Conservation (phyloP, 2,329 filamentous ascomycete species). For the Aspergillus novofumigatus region DNA sequence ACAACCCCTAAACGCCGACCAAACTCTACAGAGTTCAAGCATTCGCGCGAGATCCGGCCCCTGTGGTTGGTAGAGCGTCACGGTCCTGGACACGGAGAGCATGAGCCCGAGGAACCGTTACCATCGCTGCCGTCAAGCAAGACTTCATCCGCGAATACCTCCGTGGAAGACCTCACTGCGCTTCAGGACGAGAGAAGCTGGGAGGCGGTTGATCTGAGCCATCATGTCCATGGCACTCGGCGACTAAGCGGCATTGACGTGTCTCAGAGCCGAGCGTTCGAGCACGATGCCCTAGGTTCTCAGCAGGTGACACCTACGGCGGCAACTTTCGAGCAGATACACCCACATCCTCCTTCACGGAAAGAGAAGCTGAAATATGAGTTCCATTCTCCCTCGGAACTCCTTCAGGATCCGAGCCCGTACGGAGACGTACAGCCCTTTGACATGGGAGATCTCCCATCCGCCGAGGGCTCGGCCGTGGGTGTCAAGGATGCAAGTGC, state of each 20-base stretch:
- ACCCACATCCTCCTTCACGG: conserved; percentile 16
- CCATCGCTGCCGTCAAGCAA: conserved; percentile 51
- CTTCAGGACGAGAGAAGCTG: conserved; percentile 26
- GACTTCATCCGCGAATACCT: conserved; percentile 45
- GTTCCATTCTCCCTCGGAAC: conserved; percentile 45
- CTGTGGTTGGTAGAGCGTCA: conserved; percentile 74
- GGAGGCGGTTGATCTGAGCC: conserved; percentile 27
- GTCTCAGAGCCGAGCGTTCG: conserved; percentile 28
- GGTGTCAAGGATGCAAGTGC: conserved; percentile 17
- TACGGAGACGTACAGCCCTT: conserved; percentile 22
- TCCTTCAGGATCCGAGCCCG: conserved; percentile 36
- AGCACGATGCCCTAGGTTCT: conserved; percentile 53
- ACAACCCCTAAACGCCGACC: conserved; percentile 44
- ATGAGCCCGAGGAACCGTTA: conserved; percentile 38
- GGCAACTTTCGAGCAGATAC: conserved; percentile 40
- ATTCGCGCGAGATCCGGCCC: conserved; percentile 67
- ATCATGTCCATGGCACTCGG: conserved; percentile 15
- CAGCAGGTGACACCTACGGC: conserved; percentile 67
- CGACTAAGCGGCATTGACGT: conserved; percentile 24
- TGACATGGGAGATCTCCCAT: conserved; percentile 22
- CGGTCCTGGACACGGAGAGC: conserved; percentile 38
- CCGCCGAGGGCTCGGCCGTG: conserved; percentile 29
- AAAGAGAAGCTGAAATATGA: conserved; percentile 43
- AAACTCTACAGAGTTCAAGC: conserved; percentile 50
- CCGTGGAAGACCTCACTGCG: conserved; percentile 39